phyloP scores from a whole-genome alignment of 2,329 filamentous ascomycete species.

The Bipolaris cookei region DNA sequence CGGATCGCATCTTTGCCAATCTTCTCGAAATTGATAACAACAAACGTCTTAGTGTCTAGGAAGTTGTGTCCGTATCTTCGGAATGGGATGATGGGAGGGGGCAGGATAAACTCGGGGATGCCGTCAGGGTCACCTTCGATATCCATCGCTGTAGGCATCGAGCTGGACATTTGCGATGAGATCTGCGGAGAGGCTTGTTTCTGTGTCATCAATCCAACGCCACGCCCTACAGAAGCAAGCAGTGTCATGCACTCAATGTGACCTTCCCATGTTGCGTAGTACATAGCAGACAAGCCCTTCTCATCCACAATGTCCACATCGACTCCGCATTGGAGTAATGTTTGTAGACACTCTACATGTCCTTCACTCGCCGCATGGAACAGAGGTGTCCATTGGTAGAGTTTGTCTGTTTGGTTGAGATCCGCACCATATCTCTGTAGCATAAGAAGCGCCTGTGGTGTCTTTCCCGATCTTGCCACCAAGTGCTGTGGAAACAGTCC shows the following conservation, averaged over 20 bases:
- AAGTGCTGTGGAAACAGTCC: slow-evolving; percentile 97
- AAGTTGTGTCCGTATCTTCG: slow-evolving; percentile 98
- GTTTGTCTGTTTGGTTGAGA: slow-evolving; percentile 88
- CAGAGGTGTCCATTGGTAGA: slow-evolving; percentile 96
- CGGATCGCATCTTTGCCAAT: slow-evolving; percentile 75
- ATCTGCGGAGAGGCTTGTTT: slow-evolving; percentile 52
- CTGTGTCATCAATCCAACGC: slow-evolving; percentile 42
- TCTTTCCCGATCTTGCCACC: slow-evolving; percentile 86
- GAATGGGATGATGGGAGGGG: slow-evolving; percentile 93
- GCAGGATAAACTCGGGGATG: slow-evolving; percentile 89
- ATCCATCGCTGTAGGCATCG: slow-evolving; percentile 50
- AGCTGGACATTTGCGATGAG: slow-evolving; percentile 47
- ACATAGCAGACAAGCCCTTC: slow-evolving; percentile 92
- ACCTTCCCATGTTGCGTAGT: slow-evolving; percentile 98
- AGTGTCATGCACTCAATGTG: slow-evolving; percentile 93
- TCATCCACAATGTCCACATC: slow-evolving; percentile 84
- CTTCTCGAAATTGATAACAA: slow-evolving; percentile 88
- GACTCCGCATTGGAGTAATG: slow-evolving; percentile 78
- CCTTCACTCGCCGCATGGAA: slow-evolving; percentile 97
- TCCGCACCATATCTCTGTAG: slow-evolving; percentile 87
- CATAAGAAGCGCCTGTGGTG: slow-evolving; percentile 77
- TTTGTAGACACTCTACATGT: slow-evolving; percentile 85
- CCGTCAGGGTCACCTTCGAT: slow-evolving; percentile 81
- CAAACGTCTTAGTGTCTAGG: slow-evolving; percentile 94
- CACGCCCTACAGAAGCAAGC: slow-evolving; percentile 64